Base-by-base conservation (phyloP, 352 stramenopile species). In the Phytophthora sojae region DNA sequence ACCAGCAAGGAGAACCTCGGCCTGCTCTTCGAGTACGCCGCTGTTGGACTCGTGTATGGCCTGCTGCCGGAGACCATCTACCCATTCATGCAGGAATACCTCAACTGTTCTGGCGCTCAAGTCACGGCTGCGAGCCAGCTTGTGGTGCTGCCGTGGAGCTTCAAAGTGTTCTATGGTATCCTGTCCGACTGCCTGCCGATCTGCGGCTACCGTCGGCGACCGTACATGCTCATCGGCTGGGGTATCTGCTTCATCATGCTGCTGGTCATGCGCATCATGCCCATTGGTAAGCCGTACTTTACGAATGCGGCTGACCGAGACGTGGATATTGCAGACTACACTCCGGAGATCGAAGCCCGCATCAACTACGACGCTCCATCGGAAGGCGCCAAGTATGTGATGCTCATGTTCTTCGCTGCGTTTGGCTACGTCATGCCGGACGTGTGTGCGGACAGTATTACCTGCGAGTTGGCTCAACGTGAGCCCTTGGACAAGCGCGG, bases 381-480 rank as follows among this genome's bases (percentile, higher is more conserved):
- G 3, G 51, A 66, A 52, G 73, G 57, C 19, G 66, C 37, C 26
- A 76, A 75, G 37, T 86, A 80, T 59, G 67, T 82, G 26, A 63
- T 85, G 37, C 54, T 84, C 19, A 91, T 97, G 78, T 86, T 94
- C 32, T 54, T 94, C 14, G 81, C 86, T 0, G 83, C 86, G 1
- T 29, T 93, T 25, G 88, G 88, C 15, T 96, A 95, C 64, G 74
- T 95, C 12, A 78, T 94, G 63, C 77, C 88, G 0, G 88, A 95
- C 60, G 86, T 95, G 1, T 78, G 79, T 5, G 79, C 82, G 19
- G 89, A 96, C 68, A 85, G 76, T 0, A 73, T 85, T 35, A 60
- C 76, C 2, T 60, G 74, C 2, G 77, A 87, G 23, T 53, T 80
- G 15, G 71, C 77, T 11, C 68, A 87, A 52, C 80, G 78, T 32